These are phyloP conservation scores for Hypoxylon fuscum DNA, from an alignment of 495 filamentous ascomycete genomes.

Conservation along the genomic window DNA sequence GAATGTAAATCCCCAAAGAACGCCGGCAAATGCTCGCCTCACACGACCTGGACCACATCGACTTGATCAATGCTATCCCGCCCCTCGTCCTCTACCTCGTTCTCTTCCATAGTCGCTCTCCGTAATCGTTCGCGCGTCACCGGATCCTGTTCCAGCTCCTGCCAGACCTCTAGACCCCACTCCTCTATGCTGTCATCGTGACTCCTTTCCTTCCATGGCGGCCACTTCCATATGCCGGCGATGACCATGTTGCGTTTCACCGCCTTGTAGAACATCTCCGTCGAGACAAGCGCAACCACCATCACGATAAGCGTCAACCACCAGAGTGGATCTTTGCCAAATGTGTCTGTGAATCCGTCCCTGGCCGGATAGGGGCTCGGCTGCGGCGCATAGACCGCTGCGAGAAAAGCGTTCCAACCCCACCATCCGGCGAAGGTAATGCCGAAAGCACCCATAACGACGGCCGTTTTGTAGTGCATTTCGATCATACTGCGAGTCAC, in stretches of 20 bases:
- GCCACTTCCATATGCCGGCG: slow-evolving; percentile 49
- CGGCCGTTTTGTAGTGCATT: slow-evolving; percentile 78
- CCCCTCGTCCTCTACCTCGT: slow-evolving; percentile 20
- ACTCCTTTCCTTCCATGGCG: slow-evolving; percentile 33
- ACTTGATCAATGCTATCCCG: slow-evolving; percentile 22
- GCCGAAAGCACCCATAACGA: slow-evolving; percentile 69
- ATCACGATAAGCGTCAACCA: slow-evolving; percentile 72
- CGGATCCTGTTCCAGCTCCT: slow-evolving; percentile 55
- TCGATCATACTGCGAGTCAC: slow-evolving; percentile 65
- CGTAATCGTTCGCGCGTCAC: slow-evolving; percentile 42
- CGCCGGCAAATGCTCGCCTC: slow-evolving; percentile 16
- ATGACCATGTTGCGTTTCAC: slow-evolving; percentile 48
- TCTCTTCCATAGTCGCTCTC: slow-evolving; percentile 24
- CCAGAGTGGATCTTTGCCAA: slow-evolving; percentile 76
- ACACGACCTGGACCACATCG: slow-evolving; percentile 23
- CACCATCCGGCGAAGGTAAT: slow-evolving; percentile 63
- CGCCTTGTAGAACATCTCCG: slow-evolving; percentile 49
- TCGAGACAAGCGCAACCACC: slow-evolving; percentile 42
- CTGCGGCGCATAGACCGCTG: slow-evolving; percentile 66
- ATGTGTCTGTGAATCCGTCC: slow-evolving; percentile 69
- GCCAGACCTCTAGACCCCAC: slow-evolving; percentile 58
- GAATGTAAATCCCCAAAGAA: slow-evolving; percentile 11
- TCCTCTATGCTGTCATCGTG: slow-evolving; percentile 48
- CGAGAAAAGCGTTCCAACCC: slow-evolving; percentile 80
- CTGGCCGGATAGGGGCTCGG: slow-evolving; percentile 75